Evolutionary conservation across 305 asterid genomes (phyloP), one percentile per base, ranked within the genome.

Genomic region (Petunia hybrid): DNA sequence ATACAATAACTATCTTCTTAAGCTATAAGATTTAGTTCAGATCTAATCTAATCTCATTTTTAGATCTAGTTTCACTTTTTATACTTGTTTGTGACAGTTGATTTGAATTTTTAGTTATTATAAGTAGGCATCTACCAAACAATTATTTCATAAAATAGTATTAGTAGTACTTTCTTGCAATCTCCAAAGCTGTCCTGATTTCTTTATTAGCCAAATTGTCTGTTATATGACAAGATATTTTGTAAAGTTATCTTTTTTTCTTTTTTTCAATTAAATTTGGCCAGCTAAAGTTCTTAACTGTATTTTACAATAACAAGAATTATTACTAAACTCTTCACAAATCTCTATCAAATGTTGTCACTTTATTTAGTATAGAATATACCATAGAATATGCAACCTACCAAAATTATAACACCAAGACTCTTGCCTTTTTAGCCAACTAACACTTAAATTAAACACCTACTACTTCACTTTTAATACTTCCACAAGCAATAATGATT

Each of bases 391-490:
- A 43, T 68, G 57, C 76, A 22, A 4, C 35, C 56, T 8, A 16
- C 76, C 56, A 68, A 68, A 22, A 68, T 0, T 41, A n/a, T n/a
- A 55, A 68, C 56, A 9, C 6, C 39, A 68, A 42, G 46, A 68
- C 43, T 6, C 56, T 43, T 67, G 39, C 10, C 16, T 42, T 22
- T 68, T 68, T 42, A 68, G 16, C 57, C 56, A 68, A 68, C 56
- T 8, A 22, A 68, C 56, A 68, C 13, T 8, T 68, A 68, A 51
- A 67, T 67, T 68, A 8, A 68, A 68, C 8, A 43, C 43, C 76
- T 43, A 16, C 57, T n/a, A 42, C 16, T 42, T 22, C 31, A 22
- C 31, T 16, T 66, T 43, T 68, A 4, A 14, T 4, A 22, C 38
- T 56, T 56, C 16, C 62, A 13, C 8, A 56, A 56, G 35, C 31